Evolutionary conservation across 2,329 filamentous ascomycete genomes (phyloP), one percentile per base, ranked within the genome.

Genomic region (Cryphonectria naterciae): DNA sequence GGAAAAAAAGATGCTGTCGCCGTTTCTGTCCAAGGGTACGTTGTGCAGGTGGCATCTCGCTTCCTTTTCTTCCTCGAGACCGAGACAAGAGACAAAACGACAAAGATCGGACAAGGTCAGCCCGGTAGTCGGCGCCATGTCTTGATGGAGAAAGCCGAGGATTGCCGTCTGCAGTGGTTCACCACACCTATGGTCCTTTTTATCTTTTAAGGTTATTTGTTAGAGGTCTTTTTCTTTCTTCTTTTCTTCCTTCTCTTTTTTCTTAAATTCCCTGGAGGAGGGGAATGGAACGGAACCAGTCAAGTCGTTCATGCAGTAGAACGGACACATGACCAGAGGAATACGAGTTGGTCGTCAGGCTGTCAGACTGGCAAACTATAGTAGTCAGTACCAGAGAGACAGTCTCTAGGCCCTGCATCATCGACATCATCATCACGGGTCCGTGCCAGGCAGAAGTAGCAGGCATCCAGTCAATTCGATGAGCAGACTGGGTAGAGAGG

Each of bases 61-160:
- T 56, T 56, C 52, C 52, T n/a, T 49, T 49, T 49, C 52, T 28
- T 15, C 52, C 25, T 6, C 28, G 52, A 28, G 25, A 28, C 52
- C n/a, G 52, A 35, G 15, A 19, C 13, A 58, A 49, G 46, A n/a
- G 22, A 49, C 46, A n/a, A 49, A 22, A 11, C 6, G 6, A 22
- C 17, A 19, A 49, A 49, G 17, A 8, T 22, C 46, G 25, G 32
- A 60, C 37, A 6, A 41, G 35, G 60, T 39, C 19, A 62, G 35
- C 10, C 52, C 35, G 32, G 60, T 39, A 39, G 35, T 62, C 35
- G 60, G 60, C 60, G n/a, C 35, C 60, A 62, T 35, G 17, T 62
- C 60, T 41, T 22, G n/a, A 62, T 62, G 13, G 60, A 62, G 58
- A n/a, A 62, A n/a, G 37, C 60, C 19, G 35, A 58, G 25, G 54